Conservation (phyloP, 2,329 filamentous ascomycete species). For the Leptodontidium sp. region DNA sequence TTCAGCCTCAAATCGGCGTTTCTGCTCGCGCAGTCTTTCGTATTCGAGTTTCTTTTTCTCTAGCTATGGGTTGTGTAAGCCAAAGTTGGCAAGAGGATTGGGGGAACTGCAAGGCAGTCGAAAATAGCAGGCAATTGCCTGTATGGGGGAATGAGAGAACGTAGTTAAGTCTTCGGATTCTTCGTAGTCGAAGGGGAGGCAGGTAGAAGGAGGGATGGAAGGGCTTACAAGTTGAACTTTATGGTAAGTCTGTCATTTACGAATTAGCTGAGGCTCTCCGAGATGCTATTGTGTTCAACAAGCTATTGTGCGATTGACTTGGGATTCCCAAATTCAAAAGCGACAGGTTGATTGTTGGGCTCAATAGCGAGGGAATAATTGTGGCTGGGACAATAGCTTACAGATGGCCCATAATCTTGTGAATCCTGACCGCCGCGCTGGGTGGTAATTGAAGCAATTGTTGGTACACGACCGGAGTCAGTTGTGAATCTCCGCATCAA, state of each 20-base stretch:
- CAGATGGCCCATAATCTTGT: conserved; percentile 47
- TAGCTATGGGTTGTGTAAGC: conserved; percentile 67
- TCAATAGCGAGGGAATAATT: conserved; percentile 35
- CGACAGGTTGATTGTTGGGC: conserved; percentile 13
- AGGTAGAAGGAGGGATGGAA: conserved; percentile 14
- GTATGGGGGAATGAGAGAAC: conserved; percentile 12
- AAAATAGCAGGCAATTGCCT: neutral
- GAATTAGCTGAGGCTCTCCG: conserved; percentile 35
- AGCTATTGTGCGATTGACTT: conserved; percentile 5
- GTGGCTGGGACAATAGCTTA: conserved; percentile 40
- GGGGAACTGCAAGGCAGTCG: neutral
- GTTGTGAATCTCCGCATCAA: conserved; percentile 94
- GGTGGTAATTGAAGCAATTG: conserved; percentile 59
- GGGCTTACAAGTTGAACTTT: conserved; percentile 79
- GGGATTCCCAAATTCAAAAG: conserved; percentile 1
- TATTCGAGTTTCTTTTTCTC: conserved; percentile 95
- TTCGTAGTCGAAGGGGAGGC: neutral
- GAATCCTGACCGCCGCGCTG: conserved; percentile 43
- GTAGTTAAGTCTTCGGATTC: neutral
- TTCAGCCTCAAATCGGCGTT: conserved; percentile 87
- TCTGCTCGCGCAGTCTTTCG: conserved; percentile 88
- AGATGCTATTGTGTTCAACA: conserved; percentile 17
- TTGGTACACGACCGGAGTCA: conserved; percentile 84
- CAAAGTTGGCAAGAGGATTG: conserved; percentile 15
- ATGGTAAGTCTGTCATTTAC: conserved; percentile 62